Evolutionary conservation across 441 rosid species (phyloP).

Genomic region (Metrosideros polymorpha): DNA sequence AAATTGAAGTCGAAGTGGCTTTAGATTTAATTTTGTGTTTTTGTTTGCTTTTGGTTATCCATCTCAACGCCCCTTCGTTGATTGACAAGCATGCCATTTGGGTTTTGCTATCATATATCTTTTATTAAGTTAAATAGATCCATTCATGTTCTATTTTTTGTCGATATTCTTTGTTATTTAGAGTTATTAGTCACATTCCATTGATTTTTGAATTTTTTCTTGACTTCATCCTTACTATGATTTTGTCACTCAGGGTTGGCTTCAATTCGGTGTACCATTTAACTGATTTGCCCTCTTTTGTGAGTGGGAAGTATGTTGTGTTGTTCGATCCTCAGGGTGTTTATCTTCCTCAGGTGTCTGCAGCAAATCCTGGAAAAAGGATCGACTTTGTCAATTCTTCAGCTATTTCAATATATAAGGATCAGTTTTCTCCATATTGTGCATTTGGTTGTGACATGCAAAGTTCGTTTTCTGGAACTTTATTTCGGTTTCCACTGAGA

Average conservation of each 20-base stretch:
- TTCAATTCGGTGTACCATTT: slow-evolving; percentile 97
- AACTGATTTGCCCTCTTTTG: slow-evolving; percentile 96
- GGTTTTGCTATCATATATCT: not conserved
- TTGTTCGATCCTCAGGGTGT: slow-evolving; percentile 91
- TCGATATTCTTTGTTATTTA: not conserved
- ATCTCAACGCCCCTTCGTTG: not conserved
- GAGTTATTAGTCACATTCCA: not conserved
- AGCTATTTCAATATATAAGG: slow-evolving; percentile 52
- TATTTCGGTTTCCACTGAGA: slow-evolving; percentile 93
- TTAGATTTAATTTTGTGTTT: not conserved
- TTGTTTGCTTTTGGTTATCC: not conserved
- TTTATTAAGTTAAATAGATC: not conserved
- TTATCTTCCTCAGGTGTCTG: slow-evolving; percentile 79
- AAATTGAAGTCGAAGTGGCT: not conserved
- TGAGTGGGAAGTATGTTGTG: slow-evolving; percentile 84
- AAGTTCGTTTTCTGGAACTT: slow-evolving; percentile 59
- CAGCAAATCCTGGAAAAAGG: slow-evolving; percentile 94
- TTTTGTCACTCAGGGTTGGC: slow-evolving; percentile 56
- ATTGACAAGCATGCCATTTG: not conserved
- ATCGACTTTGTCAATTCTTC: slow-evolving; percentile 76
- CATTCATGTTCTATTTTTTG: not conserved
- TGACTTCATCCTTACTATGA: not conserved
- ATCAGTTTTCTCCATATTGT: slow-evolving; percentile 84
- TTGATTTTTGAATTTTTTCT: not conserved
- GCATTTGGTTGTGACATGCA: slow-evolving; percentile 93